Base-by-base conservation (phyloP, 169 alveolate species). In the Sarcocystis neurona region DNA sequence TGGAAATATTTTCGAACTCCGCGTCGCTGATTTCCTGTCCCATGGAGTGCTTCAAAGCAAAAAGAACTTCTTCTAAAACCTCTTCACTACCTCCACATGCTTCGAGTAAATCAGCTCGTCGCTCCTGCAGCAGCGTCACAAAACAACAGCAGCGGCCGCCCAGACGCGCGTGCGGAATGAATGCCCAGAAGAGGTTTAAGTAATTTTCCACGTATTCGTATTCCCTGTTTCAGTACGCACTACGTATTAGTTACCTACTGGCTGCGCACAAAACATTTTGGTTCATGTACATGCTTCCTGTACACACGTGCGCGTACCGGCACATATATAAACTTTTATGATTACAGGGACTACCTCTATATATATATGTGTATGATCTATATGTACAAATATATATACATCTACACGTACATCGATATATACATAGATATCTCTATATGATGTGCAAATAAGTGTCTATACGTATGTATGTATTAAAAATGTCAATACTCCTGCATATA, bases 21-120 rank as follows among this genome's bases (percentile, higher is more conserved):
- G 90, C 93, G 68, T 98, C 98, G 0, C 97, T 79, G 72, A 98
- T 93, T 46, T 98, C 99, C 86, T 97, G 97, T 0, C 99, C 99
- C 97, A 98, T 97, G 20, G 99, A 97, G 48, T 95, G 95, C 84
- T 94, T 95, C 46, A 97, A 95, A 1, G 99, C 97, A 78, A 96
- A 96, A 34, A 96, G 86, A 0, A 98, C 94, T 53, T 94, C 95
- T 56, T 97, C 92, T 20, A 98, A 97, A 48, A 97, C 72, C 60
- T 97, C 99, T 84, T 96, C 99, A 86, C 96, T 97, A 53, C 84
- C 80, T 58, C 95, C 94, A 44, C 97, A 92, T 58, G 97, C 95
- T 79, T 96, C 97, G 41, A 94, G 93, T 34, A 98, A 91, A 84
- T 60, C 75, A 53, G 56, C 80, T n/a, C 80, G 46, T 2, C 47